A percentile compares a stretch with the other conserved stretches of the same genome.
These are phyloP conservation scores for Fusarium floridanum DNA, from an alignment of 2,329 filamentous ascomycete genomes.

Conservation along the genomic window DNA sequence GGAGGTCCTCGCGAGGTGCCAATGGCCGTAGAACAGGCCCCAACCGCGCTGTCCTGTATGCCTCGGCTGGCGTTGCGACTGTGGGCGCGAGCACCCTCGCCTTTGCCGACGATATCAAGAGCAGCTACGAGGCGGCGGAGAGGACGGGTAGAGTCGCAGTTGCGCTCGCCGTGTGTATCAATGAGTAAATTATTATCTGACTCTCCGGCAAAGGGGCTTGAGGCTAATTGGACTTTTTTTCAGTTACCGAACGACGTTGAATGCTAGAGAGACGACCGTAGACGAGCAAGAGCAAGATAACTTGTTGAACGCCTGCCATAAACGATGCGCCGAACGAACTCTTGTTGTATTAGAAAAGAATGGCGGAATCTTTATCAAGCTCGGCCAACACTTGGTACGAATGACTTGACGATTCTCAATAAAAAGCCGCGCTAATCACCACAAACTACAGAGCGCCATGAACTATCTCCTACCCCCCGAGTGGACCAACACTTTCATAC, in stretches of 20 bases:
- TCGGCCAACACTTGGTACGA: slow-evolving; percentile 88
- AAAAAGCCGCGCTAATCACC: slow-evolving; percentile 39
- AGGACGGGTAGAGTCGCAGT: slow-evolving; percentile 83
- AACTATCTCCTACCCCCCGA: slow-evolving; percentile 92
- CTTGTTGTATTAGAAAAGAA: slow-evolving; percentile 92
- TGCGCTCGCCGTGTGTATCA: slow-evolving; percentile 84
- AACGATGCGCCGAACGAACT: slow-evolving; percentile 91
- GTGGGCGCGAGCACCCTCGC: slow-evolving; percentile 63
- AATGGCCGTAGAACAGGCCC: slow-evolving; percentile 42
- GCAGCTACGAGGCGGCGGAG: slow-evolving; percentile 80
- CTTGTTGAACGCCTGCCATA: slow-evolving; percentile 86
- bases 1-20: slow-evolving; percentile 40
- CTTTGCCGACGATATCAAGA: slow-evolving; percentile 78
- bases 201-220: not conserved
- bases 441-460: slow-evolving; percentile 79
- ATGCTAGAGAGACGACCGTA: slow-evolving; percentile 71
- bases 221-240: slow-evolving; percentile 5
- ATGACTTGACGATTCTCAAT: not conserved
- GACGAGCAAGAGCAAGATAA: slow-evolving; percentile 74
- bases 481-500: slow-evolving; percentile 96
- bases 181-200: slow-evolving; percentile 73
- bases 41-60: slow-evolving; percentile 58
- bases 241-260: slow-evolving; percentile 90
- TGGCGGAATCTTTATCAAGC: slow-evolving; percentile 97
- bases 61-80: slow-evolving; percentile 65